Percentiles rank a stretch among this genome's conserved stretches.
These are phyloP conservation scores for Wallemia ichthyophaga DNA, from an alignment of 1,284 basidiomycete genomes.

Conservation along the genomic window DNA sequence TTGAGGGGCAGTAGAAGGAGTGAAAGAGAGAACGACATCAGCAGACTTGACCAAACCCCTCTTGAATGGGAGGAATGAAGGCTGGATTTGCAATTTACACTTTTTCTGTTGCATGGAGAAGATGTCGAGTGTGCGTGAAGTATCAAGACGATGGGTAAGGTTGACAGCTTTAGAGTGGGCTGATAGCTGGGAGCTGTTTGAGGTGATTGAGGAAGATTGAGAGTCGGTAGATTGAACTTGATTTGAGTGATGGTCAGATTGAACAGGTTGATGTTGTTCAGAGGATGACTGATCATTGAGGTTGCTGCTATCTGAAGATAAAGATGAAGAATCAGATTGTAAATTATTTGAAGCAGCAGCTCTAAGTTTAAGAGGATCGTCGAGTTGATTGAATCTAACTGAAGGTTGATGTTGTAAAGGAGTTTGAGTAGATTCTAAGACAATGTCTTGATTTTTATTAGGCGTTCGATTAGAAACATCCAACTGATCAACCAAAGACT, in stretches of 20 bases:
- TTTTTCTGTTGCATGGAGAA: constrained; percentile 88
- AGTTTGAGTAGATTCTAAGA: background rate
- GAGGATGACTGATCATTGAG: background rate
- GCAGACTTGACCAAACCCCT: constrained; percentile 45
- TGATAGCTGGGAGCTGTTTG: background rate
- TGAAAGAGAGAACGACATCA: constrained; percentile 46
- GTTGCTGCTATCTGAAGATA: too few relatives aligned
- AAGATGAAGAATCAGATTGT: background rate
- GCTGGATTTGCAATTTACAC: constrained; percentile 69
- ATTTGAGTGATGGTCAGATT: background rate
- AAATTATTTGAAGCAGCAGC: background rate
- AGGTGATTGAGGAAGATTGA: background rate
- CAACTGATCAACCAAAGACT: background rate
- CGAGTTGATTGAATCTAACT: background rate
- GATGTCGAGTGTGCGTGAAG: constrained; percentile 57
- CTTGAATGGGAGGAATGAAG: constrained; percentile 46
- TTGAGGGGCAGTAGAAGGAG: constrained; percentile 24
- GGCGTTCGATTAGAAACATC: background rate
- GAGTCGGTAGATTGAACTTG: too few relatives aligned
- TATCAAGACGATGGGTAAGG: constrained; percentile 21
- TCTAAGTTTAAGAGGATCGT: background rate
- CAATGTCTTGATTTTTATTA: background rate
- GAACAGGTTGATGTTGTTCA: background rate
- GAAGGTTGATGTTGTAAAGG: background rate
- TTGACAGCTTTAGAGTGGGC: background rate